These are phyloP conservation scores for Chlorencoelia australis DNA, from an alignment of 2,329 filamentous ascomycete genomes.

Conservation along the genomic window DNA sequence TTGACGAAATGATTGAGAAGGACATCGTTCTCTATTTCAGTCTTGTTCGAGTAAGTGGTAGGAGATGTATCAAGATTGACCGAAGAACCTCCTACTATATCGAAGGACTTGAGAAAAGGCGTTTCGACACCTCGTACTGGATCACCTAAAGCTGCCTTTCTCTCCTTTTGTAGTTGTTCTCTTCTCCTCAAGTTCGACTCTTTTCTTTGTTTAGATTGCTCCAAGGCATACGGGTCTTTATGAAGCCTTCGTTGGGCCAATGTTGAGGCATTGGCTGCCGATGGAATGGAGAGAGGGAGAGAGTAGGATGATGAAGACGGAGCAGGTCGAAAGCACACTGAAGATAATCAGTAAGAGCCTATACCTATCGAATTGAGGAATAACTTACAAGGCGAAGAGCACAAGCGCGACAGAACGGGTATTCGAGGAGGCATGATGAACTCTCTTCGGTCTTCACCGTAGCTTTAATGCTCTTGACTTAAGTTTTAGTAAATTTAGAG, in stretches of 20 bases:
- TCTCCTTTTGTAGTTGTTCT: constrained; percentile 54
- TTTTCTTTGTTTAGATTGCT: constrained; percentile 74
- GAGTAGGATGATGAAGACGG: constrained; percentile 36
- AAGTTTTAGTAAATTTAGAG: too few relatives aligned
- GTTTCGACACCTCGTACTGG: constrained; percentile 71
- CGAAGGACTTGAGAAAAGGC: constrained; percentile 74
- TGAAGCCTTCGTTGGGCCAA: constrained; percentile 54
- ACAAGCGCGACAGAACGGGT: constrained; percentile 48
- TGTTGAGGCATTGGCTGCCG: constrained; percentile 51
- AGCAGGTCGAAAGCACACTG: constrained; percentile 52
- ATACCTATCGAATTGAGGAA: neutral
- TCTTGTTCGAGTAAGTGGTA: constrained; percentile 31
- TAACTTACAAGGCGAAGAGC: constrained; percentile 48
- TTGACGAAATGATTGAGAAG: constrained; percentile 70
- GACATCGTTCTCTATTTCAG: constrained; percentile 37
- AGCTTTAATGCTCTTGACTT: too few relatives aligned
- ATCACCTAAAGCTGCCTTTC: constrained; percentile 59
- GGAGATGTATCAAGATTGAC: constrained; percentile 15
- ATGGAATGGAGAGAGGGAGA: constrained; percentile 49
- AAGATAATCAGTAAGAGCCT: constrained; percentile 9
- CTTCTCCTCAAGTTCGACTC: constrained; percentile 71
- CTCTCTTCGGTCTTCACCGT: too few relatives aligned
- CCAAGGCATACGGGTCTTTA: constrained; percentile 72
- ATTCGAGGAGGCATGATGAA: constrained; percentile 56
- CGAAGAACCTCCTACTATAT: constrained; percentile 38